Percentiles rank a stretch among this genome's conserved stretches.
Evolutionary conservation across 2,329 filamentous ascomycete genomes (phyloP).

Genomic region (Thermomyces lanuginosus): DNA sequence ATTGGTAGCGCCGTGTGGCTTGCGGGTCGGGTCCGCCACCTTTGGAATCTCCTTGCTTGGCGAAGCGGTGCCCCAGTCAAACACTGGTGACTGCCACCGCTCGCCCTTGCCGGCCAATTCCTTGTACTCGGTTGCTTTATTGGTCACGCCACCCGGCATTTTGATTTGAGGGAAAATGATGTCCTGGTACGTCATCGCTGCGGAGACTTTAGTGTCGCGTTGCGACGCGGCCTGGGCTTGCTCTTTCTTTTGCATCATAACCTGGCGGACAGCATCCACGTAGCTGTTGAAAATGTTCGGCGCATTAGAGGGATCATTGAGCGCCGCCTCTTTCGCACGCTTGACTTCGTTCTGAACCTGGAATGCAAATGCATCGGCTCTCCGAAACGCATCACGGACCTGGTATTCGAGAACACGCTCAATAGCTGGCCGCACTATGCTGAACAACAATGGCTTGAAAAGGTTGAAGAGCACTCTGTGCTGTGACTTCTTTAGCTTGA

Average conservation of each 20-base stretch:
- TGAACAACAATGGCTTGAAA: constrained; percentile 75
- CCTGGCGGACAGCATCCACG: constrained; percentile 55
- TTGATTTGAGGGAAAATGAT: constrained; percentile 82
- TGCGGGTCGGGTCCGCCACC: constrained; percentile 38
- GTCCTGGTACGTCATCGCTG: constrained; percentile 73
- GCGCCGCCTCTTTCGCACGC: constrained; percentile 48
- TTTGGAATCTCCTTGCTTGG: constrained; percentile 56
- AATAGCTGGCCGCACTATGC: constrained; percentile 65
- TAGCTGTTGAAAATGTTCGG: constrained; percentile 82
- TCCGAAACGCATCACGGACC: constrained; percentile 65
- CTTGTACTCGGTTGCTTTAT: constrained; percentile 87
- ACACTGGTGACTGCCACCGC: constrained; percentile 87
- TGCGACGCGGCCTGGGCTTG: constrained; percentile 47
- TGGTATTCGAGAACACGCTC: constrained; percentile 80
- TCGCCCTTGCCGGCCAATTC: constrained; percentile 76
- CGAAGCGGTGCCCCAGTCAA: constrained; percentile 64
- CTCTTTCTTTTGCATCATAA: constrained; percentile 58
- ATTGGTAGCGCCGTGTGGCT: constrained; percentile 36
- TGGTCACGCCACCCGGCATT: constrained; percentile 74
- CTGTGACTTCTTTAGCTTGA: constrained; percentile 87
- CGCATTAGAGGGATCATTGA: constrained; percentile 52
- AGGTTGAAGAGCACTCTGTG: constrained; percentile 81
- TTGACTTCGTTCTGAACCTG: constrained; percentile 72
- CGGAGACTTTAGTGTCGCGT: constrained; percentile 56
- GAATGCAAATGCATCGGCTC: constrained; percentile 57